phyloP scores from a whole-genome alignment of 352 stramenopile species.

The Achlya hypogyna region DNA sequence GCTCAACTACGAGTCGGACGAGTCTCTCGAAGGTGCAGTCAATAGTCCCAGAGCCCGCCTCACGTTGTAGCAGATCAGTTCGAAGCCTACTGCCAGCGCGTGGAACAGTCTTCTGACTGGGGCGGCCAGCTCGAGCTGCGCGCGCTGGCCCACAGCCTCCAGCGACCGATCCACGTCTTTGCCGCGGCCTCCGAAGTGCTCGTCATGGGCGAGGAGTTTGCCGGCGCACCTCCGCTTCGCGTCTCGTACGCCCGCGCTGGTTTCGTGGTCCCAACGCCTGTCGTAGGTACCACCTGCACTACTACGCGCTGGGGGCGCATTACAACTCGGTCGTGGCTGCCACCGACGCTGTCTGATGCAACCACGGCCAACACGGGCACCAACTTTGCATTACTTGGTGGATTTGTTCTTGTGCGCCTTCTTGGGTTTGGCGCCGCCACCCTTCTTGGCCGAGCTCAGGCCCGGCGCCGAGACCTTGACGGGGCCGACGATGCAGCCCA shows the following conservation, averaged over 20 bases:
- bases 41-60: not conserved
- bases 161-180: constrained; percentile 90
- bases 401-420: constrained; percentile 21
- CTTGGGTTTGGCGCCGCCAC: constrained; percentile 20
- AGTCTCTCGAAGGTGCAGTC: constrained; percentile 27
- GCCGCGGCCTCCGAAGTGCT: constrained; percentile 79
- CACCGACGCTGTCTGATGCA: not conserved
- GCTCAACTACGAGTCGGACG: constrained; percentile 39
- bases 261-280: not conserved
- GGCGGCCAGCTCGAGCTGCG: constrained; percentile 95
- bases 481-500: constrained; percentile 85
- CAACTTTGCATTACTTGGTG: not conserved
- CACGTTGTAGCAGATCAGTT: constrained; percentile 47
- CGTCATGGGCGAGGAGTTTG: constrained; percentile 83
- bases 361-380: not conserved
- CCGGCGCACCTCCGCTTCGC: constrained; percentile 62
- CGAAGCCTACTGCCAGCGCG: constrained; percentile 87
- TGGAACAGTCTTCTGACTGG: constrained; percentile 91
- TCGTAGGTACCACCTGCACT: constrained; percentile 90
- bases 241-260: constrained; percentile 58
- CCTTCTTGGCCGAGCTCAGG: constrained; percentile 24
- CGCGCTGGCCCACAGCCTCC: constrained; percentile 80
- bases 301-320: constrained; percentile 98
- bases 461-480: constrained; percentile 83
- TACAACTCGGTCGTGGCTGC: constrained; percentile 91